Evolutionary conservation across 768 basidiomycete species (phyloP).

Genomic region (Lactarius hengduanensis): DNA sequence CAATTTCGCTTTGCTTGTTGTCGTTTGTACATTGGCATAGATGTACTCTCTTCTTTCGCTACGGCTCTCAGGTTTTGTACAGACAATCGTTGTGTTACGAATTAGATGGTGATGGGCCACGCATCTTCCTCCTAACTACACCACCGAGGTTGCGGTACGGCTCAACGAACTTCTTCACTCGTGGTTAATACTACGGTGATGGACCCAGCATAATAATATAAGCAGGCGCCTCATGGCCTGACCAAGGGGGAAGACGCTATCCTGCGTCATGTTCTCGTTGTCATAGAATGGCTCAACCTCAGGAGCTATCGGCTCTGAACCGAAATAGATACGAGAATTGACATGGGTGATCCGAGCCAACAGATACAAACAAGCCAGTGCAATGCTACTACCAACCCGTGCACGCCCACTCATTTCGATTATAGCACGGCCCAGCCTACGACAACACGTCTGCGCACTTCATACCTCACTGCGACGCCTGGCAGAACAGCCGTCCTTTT

Average conservation of each 20-base stretch:
- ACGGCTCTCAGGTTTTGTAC: neutral
- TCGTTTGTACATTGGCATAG: neutral
- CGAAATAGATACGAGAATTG: too few relatives aligned
- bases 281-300: too few relatives aligned
- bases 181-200: too few relatives aligned
- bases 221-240: too few relatives aligned
- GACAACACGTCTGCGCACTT: neutral
- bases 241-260: too few relatives aligned
- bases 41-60: neutral
- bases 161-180: too few relatives aligned
- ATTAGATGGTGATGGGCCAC: neutral
- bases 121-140: neutral
- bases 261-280: too few relatives aligned
- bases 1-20: neutral
- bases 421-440: neutral
- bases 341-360: too few relatives aligned
- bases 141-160: neutral
- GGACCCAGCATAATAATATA: too few relatives aligned
- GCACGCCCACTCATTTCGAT: neutral
- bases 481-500: constrained; percentile 19
- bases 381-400: neutral
- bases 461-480: neutral
- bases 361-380: too few relatives aligned
- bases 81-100: neutral
- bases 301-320: too few relatives aligned